A percentile compares a stretch with the other conserved stretches of the same genome.
phyloP scores from a whole-genome alignment of 2,329 filamentous ascomycete genomes.

The Aquanectria penicillioides region DNA sequence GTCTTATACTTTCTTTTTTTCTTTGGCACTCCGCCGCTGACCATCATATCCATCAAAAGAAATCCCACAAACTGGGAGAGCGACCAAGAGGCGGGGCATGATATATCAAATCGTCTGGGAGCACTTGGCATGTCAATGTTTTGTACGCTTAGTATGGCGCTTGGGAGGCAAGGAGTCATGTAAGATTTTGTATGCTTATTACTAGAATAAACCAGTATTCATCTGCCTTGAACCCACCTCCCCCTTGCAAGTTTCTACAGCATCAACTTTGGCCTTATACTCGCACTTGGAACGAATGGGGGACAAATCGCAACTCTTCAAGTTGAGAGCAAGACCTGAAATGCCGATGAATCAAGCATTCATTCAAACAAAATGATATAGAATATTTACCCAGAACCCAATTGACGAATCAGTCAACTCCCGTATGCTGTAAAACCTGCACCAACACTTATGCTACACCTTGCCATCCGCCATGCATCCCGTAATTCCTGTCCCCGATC shows the following conservation, averaged over 20 bases:
- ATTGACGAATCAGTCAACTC: slow-evolving; percentile 19
- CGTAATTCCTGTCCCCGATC: slow-evolving; percentile 9
- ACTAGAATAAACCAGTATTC: not conserved
- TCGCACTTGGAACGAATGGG: too few relatives aligned
- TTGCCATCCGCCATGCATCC: slow-evolving; percentile 21
- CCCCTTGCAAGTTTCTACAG: too few relatives aligned
- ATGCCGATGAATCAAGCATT: too few relatives aligned
- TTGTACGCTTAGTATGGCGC: not conserved
- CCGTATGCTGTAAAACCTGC: slow-evolving; percentile 18
- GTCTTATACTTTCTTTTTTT: slow-evolving; percentile 27
- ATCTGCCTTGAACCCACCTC: not conserved
- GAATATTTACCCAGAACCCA: not conserved
- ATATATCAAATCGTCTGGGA: not conserved
- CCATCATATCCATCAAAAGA: too few relatives aligned
- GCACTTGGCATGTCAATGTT: not conserved
- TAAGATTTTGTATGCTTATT: not conserved
- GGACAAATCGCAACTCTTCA: too few relatives aligned
- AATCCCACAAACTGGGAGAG: slow-evolving; percentile 19
- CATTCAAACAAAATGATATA: not conserved
- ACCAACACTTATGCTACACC: slow-evolving; percentile 27
- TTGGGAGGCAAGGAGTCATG: not conserved
- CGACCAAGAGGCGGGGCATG: slow-evolving; percentile 4
- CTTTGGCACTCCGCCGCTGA: not conserved
- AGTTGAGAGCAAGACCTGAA: too few relatives aligned
- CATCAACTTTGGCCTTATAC: too few relatives aligned